These are phyloP conservation scores for Penicillium sp. DNA, from an alignment of 2,329 filamentous ascomycete species.

Conservation along the genomic window DNA sequence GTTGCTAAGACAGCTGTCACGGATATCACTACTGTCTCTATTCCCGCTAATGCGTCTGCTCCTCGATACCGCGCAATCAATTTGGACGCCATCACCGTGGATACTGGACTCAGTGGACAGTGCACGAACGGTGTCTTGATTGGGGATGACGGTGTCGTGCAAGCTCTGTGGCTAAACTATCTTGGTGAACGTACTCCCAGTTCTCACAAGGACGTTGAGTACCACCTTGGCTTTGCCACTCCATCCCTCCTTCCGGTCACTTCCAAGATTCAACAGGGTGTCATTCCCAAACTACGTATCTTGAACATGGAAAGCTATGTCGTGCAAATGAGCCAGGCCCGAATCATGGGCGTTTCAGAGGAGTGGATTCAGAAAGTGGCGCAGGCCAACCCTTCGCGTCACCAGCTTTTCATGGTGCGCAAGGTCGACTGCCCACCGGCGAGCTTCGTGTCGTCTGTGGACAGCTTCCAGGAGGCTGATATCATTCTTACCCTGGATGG, in stretches of 20 bases:
- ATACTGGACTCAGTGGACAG: slow-evolving; percentile 84
- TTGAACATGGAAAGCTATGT: slow-evolving; percentile 91
- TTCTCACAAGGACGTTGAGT: slow-evolving; percentile 87
- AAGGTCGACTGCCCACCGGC: slow-evolving; percentile 70
- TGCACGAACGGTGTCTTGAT: slow-evolving; percentile 93
- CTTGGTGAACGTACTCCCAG: slow-evolving; percentile 80
- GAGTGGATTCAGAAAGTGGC: slow-evolving; percentile 93
- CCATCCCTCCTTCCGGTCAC: slow-evolving; percentile 87
- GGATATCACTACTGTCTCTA: slow-evolving; percentile 94
- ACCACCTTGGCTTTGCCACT: slow-evolving; percentile 87
- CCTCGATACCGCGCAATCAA: slow-evolving; percentile 94
- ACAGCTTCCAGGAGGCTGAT: slow-evolving; percentile 79
- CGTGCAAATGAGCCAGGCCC: slow-evolving; percentile 93
- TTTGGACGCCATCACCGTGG: slow-evolving; percentile 93
- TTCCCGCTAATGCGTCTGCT: slow-evolving; percentile 87
- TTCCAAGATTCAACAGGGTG: slow-evolving; percentile 74
- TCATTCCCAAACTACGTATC: slow-evolving; percentile 79
- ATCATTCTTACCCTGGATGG: slow-evolving; percentile 87
- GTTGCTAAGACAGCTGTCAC: slow-evolving; percentile 93
- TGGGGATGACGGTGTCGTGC: slow-evolving; percentile 83
- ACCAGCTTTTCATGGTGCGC: slow-evolving; percentile 97
- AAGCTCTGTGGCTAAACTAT: slow-evolving; percentile 95
- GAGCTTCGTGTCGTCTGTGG: slow-evolving; percentile 44
- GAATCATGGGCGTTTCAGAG: slow-evolving; percentile 94
- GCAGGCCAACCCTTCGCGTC: slow-evolving; percentile 80